Percentiles rank a stretch among this genome's conserved stretches.
These are phyloP conservation scores for Hsuehochloa calcarea DNA, from an alignment of 176 grass and related monocot species.

Conservation along the genomic window DNA sequence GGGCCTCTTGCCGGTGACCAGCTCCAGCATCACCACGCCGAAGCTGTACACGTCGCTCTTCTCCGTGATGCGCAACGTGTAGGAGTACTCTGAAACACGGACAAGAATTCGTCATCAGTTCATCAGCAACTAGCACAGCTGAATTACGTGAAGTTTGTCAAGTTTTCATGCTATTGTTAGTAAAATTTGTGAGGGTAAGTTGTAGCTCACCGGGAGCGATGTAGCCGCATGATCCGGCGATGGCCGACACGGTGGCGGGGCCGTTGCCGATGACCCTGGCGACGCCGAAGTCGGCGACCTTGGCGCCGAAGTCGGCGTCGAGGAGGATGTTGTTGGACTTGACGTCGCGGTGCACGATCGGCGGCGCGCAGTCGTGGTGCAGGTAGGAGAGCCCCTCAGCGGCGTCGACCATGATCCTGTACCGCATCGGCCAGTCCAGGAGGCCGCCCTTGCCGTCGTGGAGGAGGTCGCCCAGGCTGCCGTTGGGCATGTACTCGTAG, in stretches of 20 bases:
- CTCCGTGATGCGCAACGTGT: slow-evolving; percentile 71
- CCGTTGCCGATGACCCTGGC: slow-evolving; percentile 39
- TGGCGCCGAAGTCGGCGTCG: slow-evolving; percentile 54
- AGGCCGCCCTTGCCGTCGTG: slow-evolving; percentile 52
- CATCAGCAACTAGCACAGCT: not conserved
- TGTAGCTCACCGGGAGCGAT: slow-evolving; percentile 68
- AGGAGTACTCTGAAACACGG: slow-evolving; percentile 62
- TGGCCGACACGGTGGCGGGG: slow-evolving; percentile 35
- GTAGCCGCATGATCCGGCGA: slow-evolving; percentile 75
- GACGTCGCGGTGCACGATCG: slow-evolving; percentile 81
- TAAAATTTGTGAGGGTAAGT: too few relatives aligned
- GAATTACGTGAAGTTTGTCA: not conserved
- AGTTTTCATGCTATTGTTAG: too few relatives aligned
- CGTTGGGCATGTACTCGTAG: slow-evolving; percentile 89
- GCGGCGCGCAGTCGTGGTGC: slow-evolving; percentile 69
- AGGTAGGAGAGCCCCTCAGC: slow-evolving; percentile 75
- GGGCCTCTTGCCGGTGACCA: slow-evolving; percentile 62
- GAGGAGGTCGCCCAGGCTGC: slow-evolving; percentile 74
- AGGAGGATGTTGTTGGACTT: slow-evolving; percentile 89
- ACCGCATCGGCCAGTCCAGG: slow-evolving; percentile 56
- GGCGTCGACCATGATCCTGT: slow-evolving; percentile 55
- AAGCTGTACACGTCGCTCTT: slow-evolving; percentile 99
- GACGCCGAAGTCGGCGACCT: slow-evolving; percentile 75
- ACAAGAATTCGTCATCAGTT: not conserved
- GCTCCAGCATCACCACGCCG: slow-evolving; percentile 83